These are phyloP conservation scores for Xylaria sp. DNA, from an alignment of 495 filamentous ascomycete species.

Conservation along the genomic window DNA sequence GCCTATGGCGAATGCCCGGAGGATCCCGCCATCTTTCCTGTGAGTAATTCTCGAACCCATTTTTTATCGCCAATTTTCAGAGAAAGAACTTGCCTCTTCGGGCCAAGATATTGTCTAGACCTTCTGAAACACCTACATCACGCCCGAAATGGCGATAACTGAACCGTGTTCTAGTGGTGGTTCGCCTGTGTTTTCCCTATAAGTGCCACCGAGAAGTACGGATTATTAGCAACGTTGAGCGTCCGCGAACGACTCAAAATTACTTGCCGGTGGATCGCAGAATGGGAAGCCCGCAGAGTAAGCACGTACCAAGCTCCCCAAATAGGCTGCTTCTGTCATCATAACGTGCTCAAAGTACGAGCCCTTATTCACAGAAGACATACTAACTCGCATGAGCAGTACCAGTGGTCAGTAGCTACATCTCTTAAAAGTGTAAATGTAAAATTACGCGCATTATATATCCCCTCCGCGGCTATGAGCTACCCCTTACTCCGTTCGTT, in stretches of 20 bases:
- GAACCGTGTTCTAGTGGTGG: too few species aligned
- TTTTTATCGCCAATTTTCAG: too few species aligned
- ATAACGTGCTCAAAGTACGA: not conserved
- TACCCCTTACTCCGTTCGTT: not conserved
- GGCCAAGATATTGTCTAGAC: too few species aligned
- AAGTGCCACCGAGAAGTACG: conserved; percentile 79
- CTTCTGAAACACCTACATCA: too few species aligned
- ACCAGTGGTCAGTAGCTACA: conserved; percentile 20
- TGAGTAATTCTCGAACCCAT: too few species aligned
- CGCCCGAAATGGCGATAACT: too few species aligned
- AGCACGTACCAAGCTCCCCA: conserved; percentile 49
- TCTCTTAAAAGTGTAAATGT: not conserved
- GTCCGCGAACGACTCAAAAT: conserved; percentile 84
- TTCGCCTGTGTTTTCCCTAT: conserved; percentile 83
- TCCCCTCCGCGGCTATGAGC: not conserved
- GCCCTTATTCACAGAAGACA: not conserved
- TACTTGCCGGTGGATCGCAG: conserved; percentile 74
- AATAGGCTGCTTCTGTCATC: not conserved
- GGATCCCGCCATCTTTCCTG: conserved; percentile 78
- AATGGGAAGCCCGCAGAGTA: conserved; percentile 74
- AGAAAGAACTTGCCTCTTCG: too few species aligned
- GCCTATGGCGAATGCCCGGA: conserved; percentile 80
- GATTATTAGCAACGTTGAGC: conserved; percentile 70
- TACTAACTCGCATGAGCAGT: conserved; percentile 8
- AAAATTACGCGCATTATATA: not conserved